Base-by-base conservation (phyloP, 768 basidiomycete genomes). In the Psilocybe azurescens region DNA sequence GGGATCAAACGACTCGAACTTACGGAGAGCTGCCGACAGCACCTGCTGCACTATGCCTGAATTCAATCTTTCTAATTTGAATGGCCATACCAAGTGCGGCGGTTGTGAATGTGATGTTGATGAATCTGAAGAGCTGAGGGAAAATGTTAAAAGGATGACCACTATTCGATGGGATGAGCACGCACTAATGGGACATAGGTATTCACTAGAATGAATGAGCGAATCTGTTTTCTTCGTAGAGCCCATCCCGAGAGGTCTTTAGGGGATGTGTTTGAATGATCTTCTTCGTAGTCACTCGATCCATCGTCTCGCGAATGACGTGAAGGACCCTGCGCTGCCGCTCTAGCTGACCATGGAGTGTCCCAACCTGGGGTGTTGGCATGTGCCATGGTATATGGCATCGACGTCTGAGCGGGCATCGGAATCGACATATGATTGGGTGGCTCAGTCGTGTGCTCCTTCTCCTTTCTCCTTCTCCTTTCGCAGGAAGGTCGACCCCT, bases 1-100 rank as follows among this genome's bases (percentile, higher is more conserved):
- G 16, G 18, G n/a, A 30, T 58, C 57, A 48, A 49, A 2, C 33
- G 36, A 50, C 38, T 33, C 30, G 52, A 24, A 81, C 88, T 61
- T 74, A 91, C 90, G 90, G 89, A 14, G 93, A 95, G 67, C 89
- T 89, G 49, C 95, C 95, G 29, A 96, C 80, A 2, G 86, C 85
- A 24, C 95, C 94, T 78, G 83, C 82, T 24, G 85, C 77, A 53
- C 77, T 64, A 66, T 81, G 72, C 0, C 71, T 72, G 47, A 71
- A 63, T 74, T 95, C 93, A 41, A 82, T 73, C 9, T 74, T 67
- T 52, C 92, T 87, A 69, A 95, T 92, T 39, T 81, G 83, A 65
- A 94, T 86, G 1, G 94, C 94, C 49, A 95, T 79, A 3, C 84
- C 94, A 49, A 96, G 84, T 2, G 92, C 90, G 44, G 88, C 82